These are phyloP conservation scores for Penicillium janthinellum DNA, from an alignment of 2,329 filamentous ascomycete species.

Conservation along the genomic window DNA sequence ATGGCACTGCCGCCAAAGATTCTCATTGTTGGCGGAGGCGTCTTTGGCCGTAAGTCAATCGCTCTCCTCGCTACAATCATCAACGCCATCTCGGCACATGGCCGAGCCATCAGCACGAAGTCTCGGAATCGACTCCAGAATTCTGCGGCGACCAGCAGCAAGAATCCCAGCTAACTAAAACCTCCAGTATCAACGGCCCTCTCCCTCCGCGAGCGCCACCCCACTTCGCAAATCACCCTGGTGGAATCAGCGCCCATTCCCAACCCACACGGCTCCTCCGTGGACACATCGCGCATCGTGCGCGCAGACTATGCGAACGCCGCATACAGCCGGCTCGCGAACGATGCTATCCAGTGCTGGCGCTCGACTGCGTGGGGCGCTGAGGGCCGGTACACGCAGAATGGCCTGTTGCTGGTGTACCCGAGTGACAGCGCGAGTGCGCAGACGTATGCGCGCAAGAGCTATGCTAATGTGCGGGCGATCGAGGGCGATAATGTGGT, in stretches of 20 bases:
- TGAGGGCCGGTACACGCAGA: conserved; percentile 48
- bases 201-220: conserved; percentile 64
- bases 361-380: conserved; percentile 51
- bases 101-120: not conserved
- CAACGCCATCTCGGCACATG: not conserved
- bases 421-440: conserved; percentile 33
- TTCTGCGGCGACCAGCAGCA: not conserved
- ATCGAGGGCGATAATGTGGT: conserved; percentile 39
- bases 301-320: conserved; percentile 79
- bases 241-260: conserved; percentile 61
- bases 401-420: conserved; percentile 46
- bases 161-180: conserved; percentile 4
- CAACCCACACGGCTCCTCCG: conserved; percentile 60
- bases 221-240: conserved; percentile 56
- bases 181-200: conserved; percentile 64
- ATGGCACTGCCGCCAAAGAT: conserved; percentile 41
- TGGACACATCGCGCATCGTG: conserved; percentile 64
- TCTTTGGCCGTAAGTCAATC: conserved; percentile 45
- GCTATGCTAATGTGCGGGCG: conserved; percentile 44
- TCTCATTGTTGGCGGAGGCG: conserved; percentile 46
- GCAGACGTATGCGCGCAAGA: conserved; percentile 41
- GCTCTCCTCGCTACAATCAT: not conserved
- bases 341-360: conserved; percentile 70
- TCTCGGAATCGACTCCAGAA: not conserved
- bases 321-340: conserved; percentile 73